phyloP scores from a whole-genome alignment of 805 yeast species.

The Candida broadrunensis region DNA sequence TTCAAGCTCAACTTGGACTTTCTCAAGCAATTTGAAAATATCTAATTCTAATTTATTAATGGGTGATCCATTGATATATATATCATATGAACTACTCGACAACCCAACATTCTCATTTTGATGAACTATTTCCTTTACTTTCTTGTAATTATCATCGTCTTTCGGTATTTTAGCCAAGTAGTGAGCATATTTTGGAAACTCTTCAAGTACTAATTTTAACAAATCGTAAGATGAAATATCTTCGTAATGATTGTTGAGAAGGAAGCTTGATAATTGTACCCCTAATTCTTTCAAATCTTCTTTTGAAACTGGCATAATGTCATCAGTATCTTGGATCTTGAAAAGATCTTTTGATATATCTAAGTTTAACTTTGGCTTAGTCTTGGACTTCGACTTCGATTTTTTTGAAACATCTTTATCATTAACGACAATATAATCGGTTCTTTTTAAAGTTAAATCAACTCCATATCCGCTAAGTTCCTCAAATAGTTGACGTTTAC shows the following conservation, averaged over 20 bases:
- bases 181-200: conserved; percentile 55
- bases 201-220: conserved; percentile 38
- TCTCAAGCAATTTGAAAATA: conserved; percentile 41
- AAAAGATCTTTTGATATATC: conserved; percentile 12
- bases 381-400: conserved; percentile 9
- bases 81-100: conserved; percentile 40
- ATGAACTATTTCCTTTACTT: conserved; percentile 21
- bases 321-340: conserved; percentile 11
- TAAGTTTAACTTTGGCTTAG: background rate
- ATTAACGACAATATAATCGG: conserved; percentile 65
- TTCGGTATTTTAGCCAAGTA: conserved; percentile 19
- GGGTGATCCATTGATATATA: conserved; percentile 71
- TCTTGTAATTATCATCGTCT: conserved; percentile 10
- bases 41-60: conserved; percentile 45
- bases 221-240: conserved; percentile 25
- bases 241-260: conserved; percentile 18
- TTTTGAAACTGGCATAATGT: conserved; percentile 25
- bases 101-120: conserved; percentile 37
- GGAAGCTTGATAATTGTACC: conserved; percentile 37
- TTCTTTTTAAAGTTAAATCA: conserved; percentile 59
- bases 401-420: conserved; percentile 40
- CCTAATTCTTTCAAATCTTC: conserved; percentile 36
- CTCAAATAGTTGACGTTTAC: conserved; percentile 16
- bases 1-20: conserved; percentile 22
- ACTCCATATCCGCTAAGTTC: conserved; percentile 62